Evolutionary conservation across 2,329 filamentous ascomycete species (phyloP), one percentile per base, ranked within the genome.

Genomic region (Ophiostoma australiae): DNA sequence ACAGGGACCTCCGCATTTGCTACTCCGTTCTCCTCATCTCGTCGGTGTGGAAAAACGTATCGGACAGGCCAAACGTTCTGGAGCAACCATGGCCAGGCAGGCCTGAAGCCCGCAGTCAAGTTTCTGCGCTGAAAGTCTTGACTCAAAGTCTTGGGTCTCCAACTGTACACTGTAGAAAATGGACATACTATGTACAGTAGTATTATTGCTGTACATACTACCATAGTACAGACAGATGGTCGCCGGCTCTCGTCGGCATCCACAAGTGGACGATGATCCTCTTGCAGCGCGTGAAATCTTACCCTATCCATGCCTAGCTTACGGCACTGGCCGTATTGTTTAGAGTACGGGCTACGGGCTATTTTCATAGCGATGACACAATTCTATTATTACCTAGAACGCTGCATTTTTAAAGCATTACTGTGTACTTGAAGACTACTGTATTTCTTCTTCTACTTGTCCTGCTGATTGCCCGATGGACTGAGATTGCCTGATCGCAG

Each of bases 271-370:
- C 61, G 33, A 65, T 65, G 31, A 33, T 65, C 55, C 27, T 70
- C 58, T 48, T 20, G 27, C 69, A 67, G 69, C 69, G 69, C 69
- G 63, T 67, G 63, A 27, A 67, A 61, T 70, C 69, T 67, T 66
- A 66, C 69, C 65, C 61, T 58, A 44, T 70, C 67, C n/a, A 52
- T 70, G 48, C 8, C 66, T 70, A 70, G 69, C 44, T 27, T 70
- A 58, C 69, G 69, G 69, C 44, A 70, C 69, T 70, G 69, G 63
- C 69, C 69, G 69, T 33, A 35, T 35, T 37, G n/a, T 52, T 23
- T 31, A 13, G 35, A 55, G 39, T 48, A 48, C 44, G 44, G 44
- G 15, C 15, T 48, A 48, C 44, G 44, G 44, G 20, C 15, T 48
- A 48, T 48, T 48, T 17, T 48, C 15, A n/a, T 48, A n/a, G 13